Evolutionary conservation across 371 early-diverging fungal species (phyloP).

Genomic region (Batkoa obscura): DNA sequence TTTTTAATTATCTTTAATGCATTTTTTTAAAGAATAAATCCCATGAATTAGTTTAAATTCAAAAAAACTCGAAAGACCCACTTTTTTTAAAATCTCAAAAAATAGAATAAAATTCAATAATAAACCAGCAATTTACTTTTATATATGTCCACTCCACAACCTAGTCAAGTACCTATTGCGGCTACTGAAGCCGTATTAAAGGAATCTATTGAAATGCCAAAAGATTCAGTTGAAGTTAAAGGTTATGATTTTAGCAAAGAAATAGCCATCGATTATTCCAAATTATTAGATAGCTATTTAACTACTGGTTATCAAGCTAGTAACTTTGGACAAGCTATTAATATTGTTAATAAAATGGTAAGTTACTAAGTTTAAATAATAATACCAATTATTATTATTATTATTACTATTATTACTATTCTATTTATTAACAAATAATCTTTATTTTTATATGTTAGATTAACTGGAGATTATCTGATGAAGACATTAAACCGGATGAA

Average conservation of each 20-base stretch:
- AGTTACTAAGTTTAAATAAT: neutral
- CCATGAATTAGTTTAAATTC: no score
- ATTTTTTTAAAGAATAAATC: no score
- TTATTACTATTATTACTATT: neutral
- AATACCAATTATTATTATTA: neutral
- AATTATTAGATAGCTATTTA: constrained; percentile 44
- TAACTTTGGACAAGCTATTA: constrained; percentile 67
- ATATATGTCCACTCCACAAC: no score
- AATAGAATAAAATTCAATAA: no score
- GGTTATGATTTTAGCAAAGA: constrained; percentile 84
- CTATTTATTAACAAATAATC: neutral
- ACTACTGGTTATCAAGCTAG: constrained; percentile 89
- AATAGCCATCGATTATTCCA: constrained; percentile 31
- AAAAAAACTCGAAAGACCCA: no score
- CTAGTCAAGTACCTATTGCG: no score
- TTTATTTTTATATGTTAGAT: constrained; percentile 19
- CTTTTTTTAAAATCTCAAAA: no score
- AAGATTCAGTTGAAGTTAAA: constrained; percentile 35
- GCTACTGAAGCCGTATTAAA: constrained; percentile 41
- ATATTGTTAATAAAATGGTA: constrained; percentile 79
- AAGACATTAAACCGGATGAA: constrained; percentile 44
- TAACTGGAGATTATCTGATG: constrained; percentile 72
- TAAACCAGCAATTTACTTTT: no score
- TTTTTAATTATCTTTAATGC: no score
- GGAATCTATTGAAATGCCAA: constrained; percentile 43